Evolutionary conservation across 2,329 filamentous ascomycete genomes (phyloP).

Genomic region (Botrytis hyacinthi): DNA sequence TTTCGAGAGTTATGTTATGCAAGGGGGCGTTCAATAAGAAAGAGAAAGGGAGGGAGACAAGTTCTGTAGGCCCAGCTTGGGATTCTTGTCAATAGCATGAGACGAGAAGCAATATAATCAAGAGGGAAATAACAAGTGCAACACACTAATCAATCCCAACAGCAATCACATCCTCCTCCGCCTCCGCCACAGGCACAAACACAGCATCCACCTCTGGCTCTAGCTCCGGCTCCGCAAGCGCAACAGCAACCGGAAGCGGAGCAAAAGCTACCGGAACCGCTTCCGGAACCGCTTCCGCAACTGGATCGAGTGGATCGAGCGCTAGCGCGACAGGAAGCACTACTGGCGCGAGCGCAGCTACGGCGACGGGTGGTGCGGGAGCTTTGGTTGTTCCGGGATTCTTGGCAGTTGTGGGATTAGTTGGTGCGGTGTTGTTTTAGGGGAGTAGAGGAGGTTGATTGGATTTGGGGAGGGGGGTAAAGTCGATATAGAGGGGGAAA

Average conservation of each 20-base stretch:
- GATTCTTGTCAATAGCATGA: too few species aligned
- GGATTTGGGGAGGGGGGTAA: too few species aligned
- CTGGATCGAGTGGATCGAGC: neutral
- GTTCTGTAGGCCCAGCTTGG: too few species aligned
- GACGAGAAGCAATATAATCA: too few species aligned
- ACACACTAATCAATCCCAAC: neutral
- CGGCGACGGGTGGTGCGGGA: neutral
- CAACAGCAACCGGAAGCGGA: slow-evolving; percentile 1
- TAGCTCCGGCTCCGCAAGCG: neutral
- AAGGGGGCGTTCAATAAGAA: too few species aligned
- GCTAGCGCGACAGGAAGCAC: neutral
- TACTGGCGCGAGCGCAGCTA: neutral
- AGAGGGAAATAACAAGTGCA: neutral
- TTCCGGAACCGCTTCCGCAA: neutral
- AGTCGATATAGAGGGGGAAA: neutral
- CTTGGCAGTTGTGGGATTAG: neutral
- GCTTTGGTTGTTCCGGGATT: slow-evolving; percentile 12
- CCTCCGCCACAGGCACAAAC: neutral
- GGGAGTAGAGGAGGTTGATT: neutral
- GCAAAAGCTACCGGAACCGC: neutral
- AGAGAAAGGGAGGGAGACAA: neutral
- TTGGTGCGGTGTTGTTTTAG: slow-evolving; percentile 2
- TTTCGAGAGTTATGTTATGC: neutral
- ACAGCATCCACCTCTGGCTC: neutral
- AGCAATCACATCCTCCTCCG: slow-evolving; percentile 9